A percentile compares a stretch with the other conserved stretches of the same genome.
These are phyloP conservation scores for Micractinium sp. DNA, from an alignment of 139 green algal genomes.

Conservation along the genomic window DNA sequence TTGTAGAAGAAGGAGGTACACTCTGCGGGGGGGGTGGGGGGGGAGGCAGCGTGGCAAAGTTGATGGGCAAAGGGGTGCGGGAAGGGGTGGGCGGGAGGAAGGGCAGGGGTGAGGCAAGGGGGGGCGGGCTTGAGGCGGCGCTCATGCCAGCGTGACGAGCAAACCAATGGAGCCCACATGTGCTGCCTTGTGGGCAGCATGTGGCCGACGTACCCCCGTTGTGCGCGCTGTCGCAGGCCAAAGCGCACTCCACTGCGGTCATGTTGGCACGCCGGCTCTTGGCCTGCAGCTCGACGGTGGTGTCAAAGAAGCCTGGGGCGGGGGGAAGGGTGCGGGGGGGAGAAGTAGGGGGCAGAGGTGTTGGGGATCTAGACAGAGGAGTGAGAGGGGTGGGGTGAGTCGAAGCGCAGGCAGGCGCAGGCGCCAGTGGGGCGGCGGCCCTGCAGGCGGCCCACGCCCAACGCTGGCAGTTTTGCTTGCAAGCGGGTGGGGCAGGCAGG, in stretches of 20 bases:
- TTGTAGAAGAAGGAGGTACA: slow-evolving; percentile 12
- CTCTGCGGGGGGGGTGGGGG: not conserved
- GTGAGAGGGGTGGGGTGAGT: too few species aligned
- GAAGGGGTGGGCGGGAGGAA: not conserved
- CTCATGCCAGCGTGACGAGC: too few species aligned
- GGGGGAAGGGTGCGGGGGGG: not conserved
- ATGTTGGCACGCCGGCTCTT: not conserved
- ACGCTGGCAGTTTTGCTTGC: too few species aligned
- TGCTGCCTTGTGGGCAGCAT: too few species aligned
- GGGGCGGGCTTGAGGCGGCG: too few species aligned
- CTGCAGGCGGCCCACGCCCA: too few species aligned
- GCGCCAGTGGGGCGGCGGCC: too few species aligned
- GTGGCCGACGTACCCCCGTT: not conserved
- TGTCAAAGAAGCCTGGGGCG: not conserved
- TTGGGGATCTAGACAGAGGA: too few species aligned
- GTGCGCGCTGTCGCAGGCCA: slow-evolving; percentile 46
- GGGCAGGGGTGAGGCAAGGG: not conserved
- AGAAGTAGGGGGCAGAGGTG: not conserved
- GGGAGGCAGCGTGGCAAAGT: not conserved
- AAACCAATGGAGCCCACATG: too few species aligned
- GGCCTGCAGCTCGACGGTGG: not conserved
- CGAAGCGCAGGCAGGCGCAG: too few species aligned
- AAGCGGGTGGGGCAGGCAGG: too few species aligned
- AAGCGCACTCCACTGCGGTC: slow-evolving; percentile 8
- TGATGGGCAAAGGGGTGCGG: not conserved